Conservation (phyloP, 1,139 yeast species). For the Pneumocystis oryctolagi region DNA sequence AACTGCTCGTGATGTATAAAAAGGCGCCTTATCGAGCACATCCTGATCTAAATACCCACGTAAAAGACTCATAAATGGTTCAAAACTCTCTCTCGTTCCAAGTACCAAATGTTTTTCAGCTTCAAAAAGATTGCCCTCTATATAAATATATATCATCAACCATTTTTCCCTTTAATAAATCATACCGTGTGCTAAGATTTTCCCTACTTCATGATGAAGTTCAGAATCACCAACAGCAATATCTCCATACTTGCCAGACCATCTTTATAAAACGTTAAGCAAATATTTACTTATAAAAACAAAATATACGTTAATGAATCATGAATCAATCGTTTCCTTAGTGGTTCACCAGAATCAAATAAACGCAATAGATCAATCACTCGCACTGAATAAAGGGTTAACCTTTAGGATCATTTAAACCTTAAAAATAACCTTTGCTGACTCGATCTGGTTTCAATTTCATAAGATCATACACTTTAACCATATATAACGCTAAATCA, state of each 20-base stretch:
- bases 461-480: background rate
- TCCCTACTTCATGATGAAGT: constrained; percentile 61
- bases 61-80: constrained; percentile 39
- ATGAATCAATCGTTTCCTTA: background rate
- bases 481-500: background rate
- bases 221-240: constrained; percentile 58
- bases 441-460: background rate
- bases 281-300: background rate
- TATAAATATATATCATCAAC: background rate
- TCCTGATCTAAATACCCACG: constrained; percentile 41
- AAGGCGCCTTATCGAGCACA: constrained; percentile 31
- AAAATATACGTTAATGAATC: background rate
- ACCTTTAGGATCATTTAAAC: background rate
- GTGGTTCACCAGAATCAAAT: background rate
- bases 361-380: background rate
- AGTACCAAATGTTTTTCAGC: constrained; percentile 49
- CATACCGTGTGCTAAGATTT: constrained; percentile 33
- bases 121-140: constrained; percentile 28
- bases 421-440: background rate
- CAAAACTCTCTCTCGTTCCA: constrained; percentile 50
- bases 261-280: constrained; percentile 19
- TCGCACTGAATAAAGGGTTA: no score
- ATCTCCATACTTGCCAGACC: constrained; percentile 42
- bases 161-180: background rate
- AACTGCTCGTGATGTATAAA: constrained; percentile 46